Evolutionary conservation across 805 yeast species (phyloP).

Genomic region (Lipomyces yamanashiensis): DNA sequence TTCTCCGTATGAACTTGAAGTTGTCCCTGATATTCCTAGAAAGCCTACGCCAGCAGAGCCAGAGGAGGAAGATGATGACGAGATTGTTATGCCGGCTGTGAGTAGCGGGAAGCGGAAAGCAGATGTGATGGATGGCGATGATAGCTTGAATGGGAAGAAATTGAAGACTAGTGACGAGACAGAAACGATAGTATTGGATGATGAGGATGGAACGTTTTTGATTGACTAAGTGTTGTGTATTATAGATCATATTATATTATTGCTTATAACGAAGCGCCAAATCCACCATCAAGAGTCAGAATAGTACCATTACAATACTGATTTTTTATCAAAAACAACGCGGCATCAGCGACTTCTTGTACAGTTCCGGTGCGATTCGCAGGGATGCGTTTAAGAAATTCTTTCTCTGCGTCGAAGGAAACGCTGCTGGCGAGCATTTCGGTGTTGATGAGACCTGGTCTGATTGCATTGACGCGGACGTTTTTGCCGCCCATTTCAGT

Average conservation of each 20-base stretch:
- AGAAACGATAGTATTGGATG: constrained; percentile 28
- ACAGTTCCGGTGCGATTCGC: constrained; percentile 28
- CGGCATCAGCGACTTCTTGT: constrained; percentile 39
- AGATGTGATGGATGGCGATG: constrained; percentile 16
- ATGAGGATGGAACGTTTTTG: constrained; percentile 38
- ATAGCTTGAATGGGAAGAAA: constrained; percentile 10
- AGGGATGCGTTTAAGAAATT: constrained; percentile 27
- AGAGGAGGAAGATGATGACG: constrained; percentile 2
- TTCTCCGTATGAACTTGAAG: background rate
- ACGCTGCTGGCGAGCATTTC: constrained; percentile 52
- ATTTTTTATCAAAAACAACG: constrained; percentile 36
- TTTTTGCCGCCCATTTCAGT: constrained; percentile 58
- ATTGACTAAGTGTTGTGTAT: constrained; percentile 20
- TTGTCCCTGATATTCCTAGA: constrained; percentile 28
- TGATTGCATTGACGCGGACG: constrained; percentile 65
- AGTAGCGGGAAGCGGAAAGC: constrained; percentile 22
- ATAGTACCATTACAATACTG: constrained; percentile 36
- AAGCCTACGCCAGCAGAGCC: constrained; percentile 19
- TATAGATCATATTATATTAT: background rate
- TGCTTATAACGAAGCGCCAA: constrained; percentile 2
- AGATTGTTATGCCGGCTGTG: background rate
- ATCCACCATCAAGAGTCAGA: constrained; percentile 37
- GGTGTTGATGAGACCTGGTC: constrained; percentile 73
- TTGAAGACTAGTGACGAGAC: constrained; percentile 16
- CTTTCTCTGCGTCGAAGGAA: constrained; percentile 1